Conservation (phyloP, 73 alveolate genomes). For the Tetrahymena elliotti region DNA sequence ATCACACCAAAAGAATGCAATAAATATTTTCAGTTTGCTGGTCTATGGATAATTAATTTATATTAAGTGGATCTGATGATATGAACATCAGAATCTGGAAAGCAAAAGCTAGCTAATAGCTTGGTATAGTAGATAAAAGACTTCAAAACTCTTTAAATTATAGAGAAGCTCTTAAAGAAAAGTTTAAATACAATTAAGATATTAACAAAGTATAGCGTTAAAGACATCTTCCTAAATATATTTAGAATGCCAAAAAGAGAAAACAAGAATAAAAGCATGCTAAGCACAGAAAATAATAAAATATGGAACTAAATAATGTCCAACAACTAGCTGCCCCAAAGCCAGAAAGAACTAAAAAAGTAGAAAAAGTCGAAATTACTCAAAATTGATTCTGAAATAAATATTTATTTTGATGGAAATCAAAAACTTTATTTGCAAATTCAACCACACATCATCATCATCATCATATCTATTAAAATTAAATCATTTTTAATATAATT, state of each 20-base stretch:
- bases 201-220: constrained; percentile 78
- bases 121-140: constrained; percentile 75
- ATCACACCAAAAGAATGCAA: constrained; percentile 97
- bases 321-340: background rate
- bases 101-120: constrained; percentile 77
- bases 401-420: too few species aligned
- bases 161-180: constrained; percentile 80
- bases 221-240: constrained; percentile 86
- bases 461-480: too few species aligned
- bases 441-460: too few species aligned
- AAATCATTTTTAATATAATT: too few species aligned
- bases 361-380: background rate
- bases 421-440: background rate
- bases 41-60: constrained; percentile 87
- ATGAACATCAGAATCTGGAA: constrained; percentile 97
- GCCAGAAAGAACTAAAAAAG: constrained; percentile 15
- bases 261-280: constrained; percentile 75
- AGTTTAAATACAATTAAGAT: constrained; percentile 79
- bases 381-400: background rate
- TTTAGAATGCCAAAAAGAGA: constrained; percentile 67
- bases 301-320: constrained; percentile 54
- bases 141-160: constrained; percentile 79
- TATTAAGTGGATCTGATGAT: constrained; percentile 93
- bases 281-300: constrained; percentile 66
- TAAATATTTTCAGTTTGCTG: constrained; percentile 81